Percentiles rank a stretch among this genome's conserved stretches.
Conservation (phyloP, 2,329 filamentous ascomycete species). For the Calcarisporium arbuscula region DNA sequence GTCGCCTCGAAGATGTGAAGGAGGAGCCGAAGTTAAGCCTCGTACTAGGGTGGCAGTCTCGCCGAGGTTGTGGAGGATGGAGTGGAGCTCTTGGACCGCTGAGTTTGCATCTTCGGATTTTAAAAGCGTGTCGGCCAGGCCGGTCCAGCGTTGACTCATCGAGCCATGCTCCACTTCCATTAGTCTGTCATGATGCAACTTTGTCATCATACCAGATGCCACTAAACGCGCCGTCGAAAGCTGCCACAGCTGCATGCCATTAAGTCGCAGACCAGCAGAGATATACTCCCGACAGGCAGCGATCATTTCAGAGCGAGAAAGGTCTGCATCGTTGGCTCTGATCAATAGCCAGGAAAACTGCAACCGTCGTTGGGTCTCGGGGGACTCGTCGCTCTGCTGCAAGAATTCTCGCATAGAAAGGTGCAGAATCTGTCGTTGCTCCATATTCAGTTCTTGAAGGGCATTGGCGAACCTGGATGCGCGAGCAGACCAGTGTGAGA, state of each 20-base stretch:
- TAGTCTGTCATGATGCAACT: slow-evolving; percentile 5
- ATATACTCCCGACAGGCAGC: slow-evolving; percentile 5
- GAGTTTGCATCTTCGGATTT: neutral
- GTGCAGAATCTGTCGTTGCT: slow-evolving; percentile 9
- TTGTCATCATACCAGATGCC: slow-evolving; percentile 7
- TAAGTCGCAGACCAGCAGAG: slow-evolving; percentile 1
- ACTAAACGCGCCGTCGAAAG: slow-evolving; percentile 10
- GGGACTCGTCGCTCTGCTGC: slow-evolving; percentile 4
- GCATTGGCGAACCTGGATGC: slow-evolving; percentile 13
- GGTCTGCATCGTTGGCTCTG: slow-evolving; percentile 11
- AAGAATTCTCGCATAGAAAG: slow-evolving; percentile 9
- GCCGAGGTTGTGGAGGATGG: slow-evolving; percentile 9
- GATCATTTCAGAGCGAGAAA: slow-evolving; percentile 11
- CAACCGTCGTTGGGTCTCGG: slow-evolving; percentile 7
- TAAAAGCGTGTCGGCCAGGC: slow-evolving; percentile 9
- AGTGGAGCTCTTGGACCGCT: slow-evolving; percentile 11
- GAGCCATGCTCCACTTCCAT: slow-evolving; percentile 8
- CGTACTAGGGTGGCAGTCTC: slow-evolving; percentile 9
- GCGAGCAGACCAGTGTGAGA: slow-evolving; percentile 10
- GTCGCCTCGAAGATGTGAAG: slow-evolving; percentile 6
- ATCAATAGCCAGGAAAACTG: slow-evolving; percentile 17
- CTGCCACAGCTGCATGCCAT: slow-evolving; percentile 16
- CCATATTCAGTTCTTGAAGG: slow-evolving; percentile 7
- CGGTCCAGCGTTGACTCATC: slow-evolving; percentile 13
- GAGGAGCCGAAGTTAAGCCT: slow-evolving; percentile 7